Conservation (phyloP, 257 asterid species). For the Przewalskia tangutica region DNA sequence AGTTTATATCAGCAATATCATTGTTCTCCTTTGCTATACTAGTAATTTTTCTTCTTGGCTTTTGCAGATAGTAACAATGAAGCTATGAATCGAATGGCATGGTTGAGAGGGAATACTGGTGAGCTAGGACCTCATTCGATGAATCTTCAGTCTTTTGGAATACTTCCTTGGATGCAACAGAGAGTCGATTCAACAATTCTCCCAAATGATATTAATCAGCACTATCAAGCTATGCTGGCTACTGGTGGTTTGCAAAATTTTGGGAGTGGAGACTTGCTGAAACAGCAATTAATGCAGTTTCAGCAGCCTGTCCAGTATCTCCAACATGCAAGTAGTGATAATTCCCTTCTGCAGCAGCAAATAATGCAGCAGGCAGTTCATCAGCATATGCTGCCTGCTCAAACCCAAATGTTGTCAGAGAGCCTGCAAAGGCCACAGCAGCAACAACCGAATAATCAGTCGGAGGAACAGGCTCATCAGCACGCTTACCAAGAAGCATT, state of each 20-base stretch:
- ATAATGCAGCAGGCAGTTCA: constrained; percentile 37
- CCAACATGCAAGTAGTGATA: constrained; percentile 48
- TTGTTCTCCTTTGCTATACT: not conserved
- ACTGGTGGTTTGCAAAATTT: constrained; percentile 60
- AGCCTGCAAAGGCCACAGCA: constrained; percentile 45
- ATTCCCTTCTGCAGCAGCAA: constrained; percentile 36
- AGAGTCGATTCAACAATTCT: constrained; percentile 53
- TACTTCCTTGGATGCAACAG: constrained; percentile 88
- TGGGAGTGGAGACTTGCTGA: constrained; percentile 51
- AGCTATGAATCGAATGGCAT: constrained; percentile 62
- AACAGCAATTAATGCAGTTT: constrained; percentile 61
- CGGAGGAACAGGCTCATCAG: constrained; percentile 36
- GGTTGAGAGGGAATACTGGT: constrained; percentile 75
- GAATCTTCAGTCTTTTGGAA: constrained; percentile 60
- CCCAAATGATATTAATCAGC: constrained; percentile 66
- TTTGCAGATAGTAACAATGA: constrained; percentile 56
- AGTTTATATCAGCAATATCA: not conserved
- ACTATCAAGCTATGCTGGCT: constrained; percentile 72
- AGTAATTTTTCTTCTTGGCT: not conserved
- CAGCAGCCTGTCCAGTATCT: constrained; percentile 72
- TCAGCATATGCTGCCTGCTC: constrained; percentile 47
- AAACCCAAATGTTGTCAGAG: constrained; percentile 57
- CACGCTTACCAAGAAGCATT: constrained; percentile 51
- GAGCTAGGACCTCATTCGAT: constrained; percentile 63
- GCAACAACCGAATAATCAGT: constrained; percentile 43